Conservation (phyloP, 2,329 filamentous ascomycete species). For the Aspergillus sp. region DNA sequence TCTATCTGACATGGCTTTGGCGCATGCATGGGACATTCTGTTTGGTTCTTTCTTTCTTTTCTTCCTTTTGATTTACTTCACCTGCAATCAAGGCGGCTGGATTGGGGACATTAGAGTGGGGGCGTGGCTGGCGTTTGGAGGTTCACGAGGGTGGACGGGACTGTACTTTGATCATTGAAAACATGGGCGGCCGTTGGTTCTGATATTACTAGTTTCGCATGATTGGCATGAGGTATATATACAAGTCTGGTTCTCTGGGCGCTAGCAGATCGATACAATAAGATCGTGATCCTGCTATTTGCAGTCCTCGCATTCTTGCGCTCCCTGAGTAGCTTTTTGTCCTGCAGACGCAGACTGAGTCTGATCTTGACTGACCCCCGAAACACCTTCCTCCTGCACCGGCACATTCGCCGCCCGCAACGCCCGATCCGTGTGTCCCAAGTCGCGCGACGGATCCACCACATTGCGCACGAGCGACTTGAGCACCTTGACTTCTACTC, state of each 20-base stretch:
- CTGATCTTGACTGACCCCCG: slow-evolving; percentile 4
- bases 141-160: slow-evolving; percentile 5
- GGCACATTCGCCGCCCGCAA: slow-evolving; percentile 20
- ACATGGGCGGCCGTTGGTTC: neutral
- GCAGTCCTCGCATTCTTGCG: slow-evolving; percentile 28
- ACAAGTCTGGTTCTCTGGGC: no score
- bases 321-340: slow-evolving; percentile 1
- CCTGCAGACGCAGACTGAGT: slow-evolving; percentile 27
- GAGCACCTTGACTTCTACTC: slow-evolving; percentile 76
- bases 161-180: slow-evolving; percentile 1
- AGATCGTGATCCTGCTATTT: slow-evolving; percentile 8
- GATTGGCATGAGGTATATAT: neutral
- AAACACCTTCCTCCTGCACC: neutral
- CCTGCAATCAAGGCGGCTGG: slow-evolving; percentile 6
- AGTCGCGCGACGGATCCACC: slow-evolving; percentile 71
- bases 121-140: slow-evolving; percentile 17
- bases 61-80: slow-evolving; percentile 3
- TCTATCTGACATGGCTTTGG: slow-evolving; percentile 2
- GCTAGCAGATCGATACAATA: no score
- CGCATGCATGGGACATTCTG: slow-evolving; percentile 3
- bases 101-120: slow-evolving; percentile 14
- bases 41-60: slow-evolving; percentile 6
- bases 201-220: neutral
- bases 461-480: slow-evolving; percentile 81
- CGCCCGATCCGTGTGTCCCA: slow-evolving; percentile 76